Percentiles rank a stretch among this genome's conserved stretches.
These are phyloP conservation scores for Fagus sylvatica DNA, from an alignment of 306 rosid genomes.

Conservation along the genomic window DNA sequence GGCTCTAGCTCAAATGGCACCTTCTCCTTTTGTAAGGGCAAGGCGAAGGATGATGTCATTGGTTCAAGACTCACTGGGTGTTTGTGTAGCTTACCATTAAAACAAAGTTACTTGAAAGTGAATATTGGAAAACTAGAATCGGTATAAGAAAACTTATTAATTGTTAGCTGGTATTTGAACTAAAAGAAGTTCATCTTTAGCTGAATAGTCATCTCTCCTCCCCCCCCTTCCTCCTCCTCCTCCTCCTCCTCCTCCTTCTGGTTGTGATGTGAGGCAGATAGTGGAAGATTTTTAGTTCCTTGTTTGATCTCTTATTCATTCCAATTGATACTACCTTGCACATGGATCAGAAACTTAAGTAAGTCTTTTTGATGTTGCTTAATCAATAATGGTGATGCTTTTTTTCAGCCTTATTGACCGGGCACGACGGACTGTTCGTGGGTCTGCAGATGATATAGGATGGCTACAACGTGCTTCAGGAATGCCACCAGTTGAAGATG, in stretches of 20 bases:
- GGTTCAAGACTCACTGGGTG: no score
- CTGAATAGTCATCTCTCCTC: background rate
- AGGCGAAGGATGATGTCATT: no score
- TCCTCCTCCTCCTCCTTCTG: background rate
- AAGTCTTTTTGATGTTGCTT: constrained; percentile 4
- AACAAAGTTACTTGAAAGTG: no score
- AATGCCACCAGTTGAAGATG: constrained; percentile 87
- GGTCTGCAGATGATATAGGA: constrained; percentile 96
- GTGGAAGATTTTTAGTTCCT: background rate
- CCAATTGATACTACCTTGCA: constrained; percentile 16
- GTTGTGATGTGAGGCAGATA: background rate
- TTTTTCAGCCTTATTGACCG: constrained; percentile 76
- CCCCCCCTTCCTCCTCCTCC: no score
- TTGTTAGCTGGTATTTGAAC: no score
- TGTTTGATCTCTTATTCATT: constrained; percentile 5
- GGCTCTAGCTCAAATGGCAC: no score
- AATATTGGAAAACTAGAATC: no score
- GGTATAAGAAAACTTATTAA: no score
- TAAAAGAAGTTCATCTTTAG: background rate
- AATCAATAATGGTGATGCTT: constrained; percentile 27
- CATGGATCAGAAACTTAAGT: background rate
- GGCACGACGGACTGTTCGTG: constrained; percentile 83
- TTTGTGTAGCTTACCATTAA: no score
- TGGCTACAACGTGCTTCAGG: constrained; percentile 86
- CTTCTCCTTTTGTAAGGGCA: no score